These are phyloP conservation scores for Punctularia strigosozonata DNA, from an alignment of 768 basidiomycete species.

Conservation along the genomic window DNA sequence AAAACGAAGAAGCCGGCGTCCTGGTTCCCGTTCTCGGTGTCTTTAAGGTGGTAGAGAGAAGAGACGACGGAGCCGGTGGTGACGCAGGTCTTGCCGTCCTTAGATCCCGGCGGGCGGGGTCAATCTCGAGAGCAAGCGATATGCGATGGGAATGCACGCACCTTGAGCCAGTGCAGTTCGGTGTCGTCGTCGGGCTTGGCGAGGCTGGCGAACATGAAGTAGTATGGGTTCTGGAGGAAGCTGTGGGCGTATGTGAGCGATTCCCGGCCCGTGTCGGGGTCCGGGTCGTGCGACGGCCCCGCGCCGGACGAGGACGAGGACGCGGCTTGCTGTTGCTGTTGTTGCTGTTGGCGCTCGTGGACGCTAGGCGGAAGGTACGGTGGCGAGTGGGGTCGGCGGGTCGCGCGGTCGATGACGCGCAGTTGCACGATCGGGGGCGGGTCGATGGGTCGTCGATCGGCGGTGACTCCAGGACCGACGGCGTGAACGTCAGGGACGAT, in stretches of 20 bases:
- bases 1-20: slow-evolving; percentile 96
- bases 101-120: slow-evolving; percentile 1
- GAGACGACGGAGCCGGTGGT: slow-evolving; percentile 89
- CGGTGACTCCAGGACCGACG: slow-evolving; percentile 23
- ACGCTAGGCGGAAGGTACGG: slow-evolving; percentile 8
- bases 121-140: background rate
- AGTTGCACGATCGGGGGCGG: slow-evolving; percentile 96
- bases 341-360: slow-evolving; percentile 8
- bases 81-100: slow-evolving; percentile 86
- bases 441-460: slow-evolving; percentile 93
- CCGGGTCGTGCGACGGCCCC: slow-evolving; percentile 1
- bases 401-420: slow-evolving; percentile 62
- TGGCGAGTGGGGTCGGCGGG: slow-evolving; percentile 8
- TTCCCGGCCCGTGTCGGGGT: background rate
- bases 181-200: slow-evolving; percentile 84
- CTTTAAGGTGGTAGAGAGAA: slow-evolving; percentile 81
- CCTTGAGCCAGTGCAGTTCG: slow-evolving; percentile 82
- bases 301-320: background rate
- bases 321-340: slow-evolving; percentile 4
- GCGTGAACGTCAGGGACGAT: slow-evolving; percentile 3
- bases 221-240: slow-evolving; percentile 86
- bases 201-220: slow-evolving; percentile 90
- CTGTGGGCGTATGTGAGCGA: slow-evolving; percentile 31
- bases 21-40: slow-evolving; percentile 39
- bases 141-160: slow-evolving; percentile 15